phyloP scores from a whole-genome alignment of 148 eudicot genomes.

The Rhododendron vialii region DNA sequence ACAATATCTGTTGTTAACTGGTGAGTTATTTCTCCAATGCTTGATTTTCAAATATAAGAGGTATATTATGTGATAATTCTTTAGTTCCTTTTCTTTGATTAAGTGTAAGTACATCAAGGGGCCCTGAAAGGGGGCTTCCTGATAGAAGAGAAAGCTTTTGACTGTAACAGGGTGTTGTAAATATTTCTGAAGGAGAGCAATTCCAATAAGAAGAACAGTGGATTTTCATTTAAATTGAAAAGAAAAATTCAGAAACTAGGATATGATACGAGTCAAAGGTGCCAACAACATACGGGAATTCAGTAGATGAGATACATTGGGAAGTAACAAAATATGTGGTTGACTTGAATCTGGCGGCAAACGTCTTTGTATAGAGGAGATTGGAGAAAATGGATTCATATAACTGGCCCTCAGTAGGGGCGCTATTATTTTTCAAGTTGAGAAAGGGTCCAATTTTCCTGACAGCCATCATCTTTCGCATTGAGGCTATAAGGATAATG shows the following conservation, averaged over 20 bases:
- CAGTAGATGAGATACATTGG: neutral
- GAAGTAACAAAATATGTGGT: neutral
- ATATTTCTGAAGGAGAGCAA: neutral
- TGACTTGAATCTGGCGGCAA: neutral
- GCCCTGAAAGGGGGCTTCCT: neutral
- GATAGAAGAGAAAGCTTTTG: neutral
- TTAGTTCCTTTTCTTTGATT: neutral
- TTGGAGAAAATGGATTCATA: constrained; percentile 4
- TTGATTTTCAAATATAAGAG: neutral
- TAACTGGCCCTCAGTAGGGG: neutral
- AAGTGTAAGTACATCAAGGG: neutral
- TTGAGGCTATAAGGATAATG: neutral
- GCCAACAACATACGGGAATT: neutral
- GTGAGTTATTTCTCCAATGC: constrained; percentile 42
- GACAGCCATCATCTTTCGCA: neutral
- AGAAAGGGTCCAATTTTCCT: neutral
- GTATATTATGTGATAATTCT: constrained; percentile 11
- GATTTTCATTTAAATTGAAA: neutral
- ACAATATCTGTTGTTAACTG: constrained; percentile 73
- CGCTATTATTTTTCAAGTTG: neutral
- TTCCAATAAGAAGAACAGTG: neutral
- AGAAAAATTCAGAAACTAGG: neutral
- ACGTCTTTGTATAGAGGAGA: neutral
- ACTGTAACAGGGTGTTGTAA: neutral
- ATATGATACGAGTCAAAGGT: neutral